phyloP scores from a whole-genome alignment of 2,329 filamentous ascomycete species.

The Aspergillus fumigatiaffinis region DNA sequence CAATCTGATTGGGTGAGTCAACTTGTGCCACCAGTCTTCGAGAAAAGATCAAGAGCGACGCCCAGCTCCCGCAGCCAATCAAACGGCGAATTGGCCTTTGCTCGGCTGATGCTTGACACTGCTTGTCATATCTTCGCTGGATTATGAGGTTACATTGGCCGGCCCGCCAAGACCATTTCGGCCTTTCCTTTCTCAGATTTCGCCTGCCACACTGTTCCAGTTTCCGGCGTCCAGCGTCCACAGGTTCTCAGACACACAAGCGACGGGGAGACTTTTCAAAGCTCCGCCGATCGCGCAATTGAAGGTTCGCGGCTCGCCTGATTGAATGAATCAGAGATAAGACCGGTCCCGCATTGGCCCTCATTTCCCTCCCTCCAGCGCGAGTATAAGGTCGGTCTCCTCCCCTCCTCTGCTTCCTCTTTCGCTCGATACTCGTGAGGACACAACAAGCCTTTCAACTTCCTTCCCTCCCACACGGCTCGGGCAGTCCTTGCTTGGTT shows the following conservation, averaged over 20 bases:
- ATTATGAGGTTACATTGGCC: slow-evolving; percentile 29
- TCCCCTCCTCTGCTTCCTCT: slow-evolving; percentile 6
- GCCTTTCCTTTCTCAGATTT: slow-evolving; percentile 4
- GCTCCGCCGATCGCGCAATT: slow-evolving; percentile 10
- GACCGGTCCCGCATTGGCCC: slow-evolving; percentile 71
- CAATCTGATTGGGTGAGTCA: background rate
- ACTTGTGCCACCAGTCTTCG: slow-evolving; percentile 3
- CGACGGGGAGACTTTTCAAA: slow-evolving; percentile 4
- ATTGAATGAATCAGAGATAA: slow-evolving; percentile 56
- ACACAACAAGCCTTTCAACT: slow-evolving; percentile 3
- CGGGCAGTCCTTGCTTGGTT: slow-evolving; percentile 5
- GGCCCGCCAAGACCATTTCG: slow-evolving; percentile 3
- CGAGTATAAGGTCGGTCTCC: slow-evolving; percentile 24
- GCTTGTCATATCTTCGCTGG: slow-evolving; percentile 15
- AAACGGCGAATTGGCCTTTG: background rate
- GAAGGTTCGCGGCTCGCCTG: background rate
- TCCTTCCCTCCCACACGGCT: background rate
- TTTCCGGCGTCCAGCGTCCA: background rate
- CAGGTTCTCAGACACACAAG: background rate
- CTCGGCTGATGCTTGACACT: slow-evolving; percentile 19
- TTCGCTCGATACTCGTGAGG: slow-evolving; percentile 10
- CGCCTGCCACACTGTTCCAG: slow-evolving; percentile 3
- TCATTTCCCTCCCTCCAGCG: slow-evolving; percentile 15
- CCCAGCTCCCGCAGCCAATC: slow-evolving; percentile 6
- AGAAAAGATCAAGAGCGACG: slow-evolving; percentile 4